Percentiles rank a stretch among this genome's conserved stretches.
Evolutionary conservation across 116 monocot genomes (phyloP).

Genomic region (Dioscorea cayenensis): DNA sequence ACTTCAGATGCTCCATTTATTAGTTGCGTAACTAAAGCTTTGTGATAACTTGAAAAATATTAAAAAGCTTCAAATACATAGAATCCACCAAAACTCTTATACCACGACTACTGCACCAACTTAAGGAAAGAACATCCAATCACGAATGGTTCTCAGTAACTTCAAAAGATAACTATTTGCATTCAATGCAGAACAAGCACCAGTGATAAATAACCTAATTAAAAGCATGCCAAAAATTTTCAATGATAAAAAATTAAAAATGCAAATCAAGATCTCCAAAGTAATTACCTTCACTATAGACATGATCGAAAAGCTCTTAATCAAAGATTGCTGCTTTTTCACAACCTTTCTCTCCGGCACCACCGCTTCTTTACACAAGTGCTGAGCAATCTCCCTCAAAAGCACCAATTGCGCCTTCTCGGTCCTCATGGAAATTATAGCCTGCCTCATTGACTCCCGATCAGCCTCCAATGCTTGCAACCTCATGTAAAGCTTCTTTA

Average conservation of each 20-base stretch:
- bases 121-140: too few relatives aligned
- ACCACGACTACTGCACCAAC: too few relatives aligned
- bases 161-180: not conserved
- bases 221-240: not conserved
- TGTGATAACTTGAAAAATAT: too few relatives aligned
- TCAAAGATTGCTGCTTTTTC: constrained; percentile 22
- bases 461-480: constrained; percentile 84
- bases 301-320: constrained; percentile 26
- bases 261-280: not conserved
- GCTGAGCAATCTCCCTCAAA: constrained; percentile 78
- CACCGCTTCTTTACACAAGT: constrained; percentile 45
- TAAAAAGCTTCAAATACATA: too few relatives aligned
- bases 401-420: constrained; percentile 76
- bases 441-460: constrained; percentile 80
- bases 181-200: not conserved
- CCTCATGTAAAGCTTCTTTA: constrained; percentile 66
- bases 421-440: constrained; percentile 60
- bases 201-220: not conserved
- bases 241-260: not conserved
- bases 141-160: too few relatives aligned
- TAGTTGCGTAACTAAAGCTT: too few relatives aligned
- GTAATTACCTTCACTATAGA: constrained; percentile 50
- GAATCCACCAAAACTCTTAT: too few relatives aligned
- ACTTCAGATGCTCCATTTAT: too few relatives aligned
- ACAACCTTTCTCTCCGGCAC: constrained; percentile 14